Conservation (phyloP, 371 early-diverging fungal species). For the Nosema bombycis region DNA sequence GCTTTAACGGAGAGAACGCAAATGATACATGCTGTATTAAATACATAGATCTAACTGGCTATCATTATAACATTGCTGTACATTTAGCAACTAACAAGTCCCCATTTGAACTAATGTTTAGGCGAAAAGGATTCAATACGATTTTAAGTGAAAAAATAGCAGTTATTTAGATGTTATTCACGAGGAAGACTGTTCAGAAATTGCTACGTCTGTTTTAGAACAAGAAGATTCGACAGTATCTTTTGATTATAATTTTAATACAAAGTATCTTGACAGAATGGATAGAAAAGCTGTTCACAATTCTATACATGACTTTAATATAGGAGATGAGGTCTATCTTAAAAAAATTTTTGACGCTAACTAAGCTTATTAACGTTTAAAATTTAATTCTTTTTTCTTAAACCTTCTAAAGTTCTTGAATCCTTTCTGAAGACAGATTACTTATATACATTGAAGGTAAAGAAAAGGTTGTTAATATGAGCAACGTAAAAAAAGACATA, state of each 20-base stretch:
- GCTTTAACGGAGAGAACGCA: too few relatives aligned
- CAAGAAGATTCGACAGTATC: too few relatives aligned
- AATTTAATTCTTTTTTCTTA: neutral
- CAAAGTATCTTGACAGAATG: slow-evolving; percentile 2
- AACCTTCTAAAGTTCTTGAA: neutral
- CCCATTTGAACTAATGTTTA: neutral
- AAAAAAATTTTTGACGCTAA: neutral
- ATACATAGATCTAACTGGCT: too few relatives aligned
- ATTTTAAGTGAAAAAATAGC: neutral
- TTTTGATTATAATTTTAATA: too few relatives aligned
- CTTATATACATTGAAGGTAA: neutral
- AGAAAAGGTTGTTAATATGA: neutral
- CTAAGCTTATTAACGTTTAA: neutral
- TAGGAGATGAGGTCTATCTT: neutral
- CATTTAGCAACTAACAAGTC: neutral
- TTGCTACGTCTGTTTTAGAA: too few relatives aligned
- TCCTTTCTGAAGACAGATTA: neutral
- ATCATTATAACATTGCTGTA: neutral
- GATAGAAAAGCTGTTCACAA: neutral
- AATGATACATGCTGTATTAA: too few relatives aligned
- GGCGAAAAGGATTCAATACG: neutral
- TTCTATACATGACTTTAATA: neutral
- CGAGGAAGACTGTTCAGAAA: too few relatives aligned
- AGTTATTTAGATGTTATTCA: too few relatives aligned
- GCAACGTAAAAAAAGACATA: neutral